phyloP scores from a whole-genome alignment of 208 protist species.

The Trypanosoma melophagium region DNA sequence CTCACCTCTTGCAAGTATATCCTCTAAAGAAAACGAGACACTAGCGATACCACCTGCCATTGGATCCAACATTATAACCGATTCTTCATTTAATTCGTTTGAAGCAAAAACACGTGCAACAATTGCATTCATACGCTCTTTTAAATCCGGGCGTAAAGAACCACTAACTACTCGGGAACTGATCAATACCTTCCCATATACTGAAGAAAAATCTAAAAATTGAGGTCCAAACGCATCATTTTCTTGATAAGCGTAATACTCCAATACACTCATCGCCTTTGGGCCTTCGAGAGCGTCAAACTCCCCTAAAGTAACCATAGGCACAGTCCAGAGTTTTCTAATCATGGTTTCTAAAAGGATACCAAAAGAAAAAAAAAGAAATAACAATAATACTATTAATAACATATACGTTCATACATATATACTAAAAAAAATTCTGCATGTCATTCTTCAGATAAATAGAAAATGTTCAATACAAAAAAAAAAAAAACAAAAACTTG shows the following conservation, averaged over 20 bases:
- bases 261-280: constrained; percentile 56
- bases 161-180: constrained; percentile 46
- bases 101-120: constrained; percentile 64
- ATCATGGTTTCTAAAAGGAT: not conserved
- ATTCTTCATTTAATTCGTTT: constrained; percentile 62
- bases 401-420: not conserved
- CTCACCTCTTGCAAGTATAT: constrained; percentile 83
- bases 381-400: not conserved
- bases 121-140: constrained; percentile 47
- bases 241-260: constrained; percentile 63
- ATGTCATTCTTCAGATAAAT: not conserved
- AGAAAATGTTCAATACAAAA: not conserved
- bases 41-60: constrained; percentile 46
- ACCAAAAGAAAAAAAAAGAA: not conserved
- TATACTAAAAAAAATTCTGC: no score
- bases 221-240: constrained; percentile 19
- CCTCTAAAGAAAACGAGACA: constrained; percentile 69
- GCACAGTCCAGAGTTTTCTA: constrained; percentile 30
- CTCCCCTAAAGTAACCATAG: constrained; percentile 71
- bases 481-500: constrained; percentile 15
- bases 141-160: constrained; percentile 39
- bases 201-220: constrained; percentile 10
- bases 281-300: constrained; percentile 79
- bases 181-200: constrained; percentile 19
- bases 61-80: constrained; percentile 69